Percentiles rank a stretch among this genome's conserved stretches.
Conservation (phyloP, 2,329 filamentous ascomycete genomes). For the Pseudopyrenochaeta lycopersici region DNA sequence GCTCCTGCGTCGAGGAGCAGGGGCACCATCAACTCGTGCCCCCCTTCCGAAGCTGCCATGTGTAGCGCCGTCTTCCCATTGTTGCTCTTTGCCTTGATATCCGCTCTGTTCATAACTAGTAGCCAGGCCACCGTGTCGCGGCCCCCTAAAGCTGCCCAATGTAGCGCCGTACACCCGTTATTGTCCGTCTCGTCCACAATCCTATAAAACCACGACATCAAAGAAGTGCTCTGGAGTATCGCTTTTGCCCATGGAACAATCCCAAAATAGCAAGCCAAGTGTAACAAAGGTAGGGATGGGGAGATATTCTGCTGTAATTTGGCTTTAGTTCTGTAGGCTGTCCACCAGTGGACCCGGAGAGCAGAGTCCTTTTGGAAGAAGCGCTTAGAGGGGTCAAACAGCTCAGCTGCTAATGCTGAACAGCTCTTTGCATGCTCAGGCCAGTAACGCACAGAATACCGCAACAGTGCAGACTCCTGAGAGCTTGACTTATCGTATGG, state of each 20-base stretch:
- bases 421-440: constrained; percentile 12
- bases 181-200: no score
- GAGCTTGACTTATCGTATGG: no score
- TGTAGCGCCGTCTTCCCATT: constrained; percentile 2
- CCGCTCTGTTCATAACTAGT: no score
- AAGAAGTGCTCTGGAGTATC: no score
- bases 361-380: no score
- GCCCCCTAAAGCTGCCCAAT: not conserved
- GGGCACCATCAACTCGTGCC: not conserved
- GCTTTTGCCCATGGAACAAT: no score
- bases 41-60: not conserved
- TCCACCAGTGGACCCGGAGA: no score
- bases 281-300: no score
- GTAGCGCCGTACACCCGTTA: not conserved
- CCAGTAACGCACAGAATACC: constrained; percentile 10
- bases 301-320: no score
- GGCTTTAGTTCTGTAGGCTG: no score
- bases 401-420: not conserved
- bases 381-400: not conserved
- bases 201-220: no score
- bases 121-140: not conserved
- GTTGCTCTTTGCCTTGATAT: not conserved
- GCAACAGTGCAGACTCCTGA: constrained; percentile 6
- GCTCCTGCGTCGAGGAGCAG: constrained; percentile 1
- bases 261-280: no score